Base-by-base conservation (phyloP, 306 rosid genomes). In the Hippophae gyantsensis region DNA sequence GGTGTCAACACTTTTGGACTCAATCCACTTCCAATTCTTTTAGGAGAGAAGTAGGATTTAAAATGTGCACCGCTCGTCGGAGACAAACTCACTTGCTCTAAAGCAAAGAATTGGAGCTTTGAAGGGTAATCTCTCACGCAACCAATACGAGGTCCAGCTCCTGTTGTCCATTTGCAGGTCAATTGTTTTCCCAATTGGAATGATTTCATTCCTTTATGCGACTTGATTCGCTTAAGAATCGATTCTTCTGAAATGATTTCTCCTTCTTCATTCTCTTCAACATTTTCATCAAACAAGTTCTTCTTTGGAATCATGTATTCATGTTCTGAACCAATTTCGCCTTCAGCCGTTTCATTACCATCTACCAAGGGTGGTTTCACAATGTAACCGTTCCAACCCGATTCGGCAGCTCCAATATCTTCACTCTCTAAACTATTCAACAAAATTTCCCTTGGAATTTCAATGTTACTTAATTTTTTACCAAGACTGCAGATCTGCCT, bases 81-180 rank as follows among this genome's bases (percentile, higher is more conserved):
- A 52, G 99, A 93, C 67, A 93, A 74, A 71, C 67, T 80, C 61
- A 93, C 94, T 72, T 93, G 84, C 79, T 93, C 97, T 66, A 93
- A 70, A 10, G 95, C 99, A 46, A 71, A 72, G 54, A 84, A 69
- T 74, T 82, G 97, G 43, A 93, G 97, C 75, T 86, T 86, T 0
- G 81, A 76, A 10, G 99, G 99, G 59, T 89, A 89, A 75, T 89
- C 95, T 67, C 95, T 72, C 5, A 93, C 90, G 10, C 99, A 93
- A 6, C 99, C 85, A 10, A 93, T 93, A 56, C 99, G 86, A 0
- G 99, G 99, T 14, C 99, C 99, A 0, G 94, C 99, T 52, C 99
- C 99, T 0, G 99, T 89, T 45, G 99, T 93, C 99, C 99, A 93
- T 74, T 83, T 93, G 82, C 83, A 89, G 2, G 99, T 88, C 62